phyloP scores from a whole-genome alignment of 225 moss, liverwort and hornwort species.

The Polytrichum formosum region DNA sequence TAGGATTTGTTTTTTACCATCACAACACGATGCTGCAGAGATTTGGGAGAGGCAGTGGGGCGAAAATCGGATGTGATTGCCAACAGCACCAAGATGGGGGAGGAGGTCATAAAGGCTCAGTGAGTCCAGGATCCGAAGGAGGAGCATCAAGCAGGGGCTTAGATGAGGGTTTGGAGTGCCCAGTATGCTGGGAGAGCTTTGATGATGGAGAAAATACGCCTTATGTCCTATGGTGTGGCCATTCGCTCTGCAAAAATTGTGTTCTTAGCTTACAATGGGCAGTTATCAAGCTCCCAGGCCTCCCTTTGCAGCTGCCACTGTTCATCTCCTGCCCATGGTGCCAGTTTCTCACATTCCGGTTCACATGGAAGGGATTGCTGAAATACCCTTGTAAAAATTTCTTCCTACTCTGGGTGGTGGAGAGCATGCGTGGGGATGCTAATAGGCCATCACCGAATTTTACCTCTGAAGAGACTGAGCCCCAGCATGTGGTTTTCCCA shows the following conservation, averaged over 20 bases:
- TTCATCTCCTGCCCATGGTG: constrained; percentile 96
- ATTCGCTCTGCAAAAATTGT: constrained; percentile 81
- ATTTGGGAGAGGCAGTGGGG: constrained; percentile 5
- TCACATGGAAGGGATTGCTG: constrained; percentile 84
- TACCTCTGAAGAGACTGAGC: constrained; percentile 24
- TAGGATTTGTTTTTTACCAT: background rate
- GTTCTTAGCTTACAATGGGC: constrained; percentile 80
- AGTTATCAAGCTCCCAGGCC: constrained; percentile 65
- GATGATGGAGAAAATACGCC: constrained; percentile 75
- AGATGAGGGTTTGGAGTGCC: constrained; percentile 87
- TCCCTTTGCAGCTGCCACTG: constrained; percentile 80
- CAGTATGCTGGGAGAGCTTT: constrained; percentile 95
- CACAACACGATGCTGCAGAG: constrained; percentile 4
- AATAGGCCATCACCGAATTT: constrained; percentile 1
- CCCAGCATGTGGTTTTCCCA: constrained; percentile 18
- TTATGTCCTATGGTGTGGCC: constrained; percentile 92
- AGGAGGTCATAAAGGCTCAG: background rate
- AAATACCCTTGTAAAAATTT: constrained; percentile 90
- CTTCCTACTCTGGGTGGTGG: constrained; percentile 86
- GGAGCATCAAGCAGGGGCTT: constrained; percentile 38
- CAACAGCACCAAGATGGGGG: constrained; percentile 2
- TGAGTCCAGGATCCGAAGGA: constrained; percentile 14
- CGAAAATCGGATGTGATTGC: constrained; percentile 31
- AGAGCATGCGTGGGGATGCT: constrained; percentile 49
- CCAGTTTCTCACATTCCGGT: constrained; percentile 77